These are phyloP conservation scores for Picea glauca DNA, from an alignment of 75 land plant species.

Conservation along the genomic window DNA sequence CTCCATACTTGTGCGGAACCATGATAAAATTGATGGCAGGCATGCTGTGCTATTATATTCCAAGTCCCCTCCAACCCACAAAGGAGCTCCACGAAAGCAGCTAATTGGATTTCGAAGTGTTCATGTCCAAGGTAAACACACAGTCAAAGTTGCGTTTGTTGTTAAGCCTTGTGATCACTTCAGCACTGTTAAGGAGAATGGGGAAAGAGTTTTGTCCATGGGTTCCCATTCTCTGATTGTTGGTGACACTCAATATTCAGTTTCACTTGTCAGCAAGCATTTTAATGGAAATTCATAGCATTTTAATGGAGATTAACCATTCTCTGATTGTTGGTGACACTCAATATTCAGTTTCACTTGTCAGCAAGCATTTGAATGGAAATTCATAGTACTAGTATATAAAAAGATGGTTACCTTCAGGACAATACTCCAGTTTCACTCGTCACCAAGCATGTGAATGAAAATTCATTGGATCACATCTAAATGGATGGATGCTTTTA, in stretches of 20 bases:
- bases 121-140: conserved; percentile 29
- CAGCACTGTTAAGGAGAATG: conserved; percentile 45
- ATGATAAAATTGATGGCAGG: conserved; percentile 53
- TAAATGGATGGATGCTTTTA: too few species aligned
- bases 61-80: conserved; percentile 9
- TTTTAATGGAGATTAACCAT: conserved; percentile 7
- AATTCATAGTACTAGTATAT: too few species aligned
- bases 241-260: conserved; percentile 18
- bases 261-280: too few species aligned
- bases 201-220: conserved; percentile 44
- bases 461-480: too few species aligned
- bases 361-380: too few species aligned
- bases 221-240: conserved; percentile 57
- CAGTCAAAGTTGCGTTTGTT: conserved; percentile 35
- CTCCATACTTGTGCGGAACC: conserved; percentile 44
- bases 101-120: conserved; percentile 70
- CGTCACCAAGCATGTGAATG: too few species aligned
- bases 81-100: conserved; percentile 56
- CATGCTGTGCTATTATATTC: conserved; percentile 73
- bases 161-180: conserved; percentile 67
- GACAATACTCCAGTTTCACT: too few species aligned
- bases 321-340: conserved; percentile 46
- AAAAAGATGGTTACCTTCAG: too few species aligned
- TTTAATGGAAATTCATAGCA: too few species aligned
- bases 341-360: too few species aligned